These are phyloP conservation scores for Penicillium expansum DNA, from an alignment of 2,329 filamentous ascomycete species.

Conservation along the genomic window DNA sequence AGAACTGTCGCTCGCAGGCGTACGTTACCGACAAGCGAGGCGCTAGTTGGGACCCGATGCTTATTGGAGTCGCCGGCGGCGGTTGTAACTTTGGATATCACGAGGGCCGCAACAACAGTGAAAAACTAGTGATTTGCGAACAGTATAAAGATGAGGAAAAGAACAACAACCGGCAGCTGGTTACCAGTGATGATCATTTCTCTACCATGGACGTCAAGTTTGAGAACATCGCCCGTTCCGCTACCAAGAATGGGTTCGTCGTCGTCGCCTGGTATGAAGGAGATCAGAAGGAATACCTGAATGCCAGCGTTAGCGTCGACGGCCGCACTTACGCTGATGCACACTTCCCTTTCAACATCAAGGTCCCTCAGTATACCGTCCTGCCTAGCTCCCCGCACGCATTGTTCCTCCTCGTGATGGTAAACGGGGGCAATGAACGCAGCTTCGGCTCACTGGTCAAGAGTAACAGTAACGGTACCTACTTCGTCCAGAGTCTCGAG, in stretches of 20 bases:
- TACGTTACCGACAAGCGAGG: conserved; percentile 78
- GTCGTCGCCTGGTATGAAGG: conserved; percentile 70
- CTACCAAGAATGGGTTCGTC: conserved; percentile 95
- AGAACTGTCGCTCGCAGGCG: conserved; percentile 68
- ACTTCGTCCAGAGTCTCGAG: conserved; percentile 78
- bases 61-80: conserved; percentile 61
- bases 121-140: conserved; percentile 64
- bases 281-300: conserved; percentile 64
- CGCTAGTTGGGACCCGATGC: conserved; percentile 70
- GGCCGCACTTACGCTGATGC: conserved; percentile 78
- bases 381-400: conserved; percentile 93
- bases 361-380: conserved; percentile 81
- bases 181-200: conserved; percentile 79
- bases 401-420: conserved; percentile 88
- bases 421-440: conserved; percentile 61
- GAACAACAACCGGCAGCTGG: conserved; percentile 63
- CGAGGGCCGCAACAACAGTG: conserved; percentile 57
- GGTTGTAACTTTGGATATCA: conserved; percentile 85
- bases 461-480: conserved; percentile 97
- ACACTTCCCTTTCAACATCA: conserved; percentile 80
- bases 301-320: conserved; percentile 80
- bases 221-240: conserved; percentile 76
- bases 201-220: conserved; percentile 62
- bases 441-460: conserved; percentile 88
- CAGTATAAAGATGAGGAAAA: conserved; percentile 63